A percentile compares a stretch with the other conserved stretches of the same genome.
Conservation (phyloP, 371 early-diverging fungal genomes). For the Mucor mucedo region DNA sequence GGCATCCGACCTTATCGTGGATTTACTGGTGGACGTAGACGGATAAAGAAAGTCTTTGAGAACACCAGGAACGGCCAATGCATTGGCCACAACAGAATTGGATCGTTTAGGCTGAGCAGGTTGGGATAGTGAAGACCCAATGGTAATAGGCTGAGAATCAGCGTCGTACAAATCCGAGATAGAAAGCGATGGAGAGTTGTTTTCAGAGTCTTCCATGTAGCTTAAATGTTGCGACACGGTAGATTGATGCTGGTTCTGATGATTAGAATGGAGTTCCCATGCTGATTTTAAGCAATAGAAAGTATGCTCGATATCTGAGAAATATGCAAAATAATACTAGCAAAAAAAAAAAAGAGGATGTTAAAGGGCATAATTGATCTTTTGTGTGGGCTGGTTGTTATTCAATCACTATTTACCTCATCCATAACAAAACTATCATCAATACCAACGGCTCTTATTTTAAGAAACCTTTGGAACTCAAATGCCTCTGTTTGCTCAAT, state of each 20-base stretch:
- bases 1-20: neutral
- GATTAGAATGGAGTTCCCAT: conserved; percentile 29
- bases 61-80: conserved; percentile 40
- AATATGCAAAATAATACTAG: conserved; percentile 78
- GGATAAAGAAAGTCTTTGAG: conserved; percentile 39
- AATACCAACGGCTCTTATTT: conserved; percentile 63
- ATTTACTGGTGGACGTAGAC: conserved; percentile 21
- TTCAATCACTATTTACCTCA: conserved; percentile 46
- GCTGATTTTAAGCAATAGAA: conserved; percentile 36
- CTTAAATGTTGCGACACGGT: neutral
- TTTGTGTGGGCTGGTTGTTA: too few species aligned
- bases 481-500: conserved; percentile 63
- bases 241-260: neutral
- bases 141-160: conserved; percentile 36
- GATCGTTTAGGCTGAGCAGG: conserved; percentile 10
- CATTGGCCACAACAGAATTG: conserved; percentile 36
- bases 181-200: conserved; percentile 43
- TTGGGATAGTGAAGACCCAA: conserved; percentile 6
- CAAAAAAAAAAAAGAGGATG: neutral
- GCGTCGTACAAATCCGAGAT: conserved; percentile 46
- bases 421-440: conserved; percentile 68
- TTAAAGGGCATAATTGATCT: too few species aligned
- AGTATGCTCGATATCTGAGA: conserved; percentile 55
- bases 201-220: conserved; percentile 30
- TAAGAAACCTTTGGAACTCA: conserved; percentile 64